Conservation (phyloP, 441 rosid genomes). For the Gossypium trilobum region DNA sequence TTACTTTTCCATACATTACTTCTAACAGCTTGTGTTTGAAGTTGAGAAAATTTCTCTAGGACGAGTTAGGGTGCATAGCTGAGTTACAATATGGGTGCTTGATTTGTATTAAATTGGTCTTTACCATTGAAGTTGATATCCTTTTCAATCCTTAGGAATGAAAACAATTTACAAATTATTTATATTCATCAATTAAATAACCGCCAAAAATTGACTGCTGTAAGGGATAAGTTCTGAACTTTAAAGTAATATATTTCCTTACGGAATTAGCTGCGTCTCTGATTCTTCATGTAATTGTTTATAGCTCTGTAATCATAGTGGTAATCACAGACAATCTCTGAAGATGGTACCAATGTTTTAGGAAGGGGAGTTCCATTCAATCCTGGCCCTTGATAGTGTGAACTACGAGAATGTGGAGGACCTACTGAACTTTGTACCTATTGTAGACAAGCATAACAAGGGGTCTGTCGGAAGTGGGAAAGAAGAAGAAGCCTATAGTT, state of each 20-base stretch:
- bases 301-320: slow-evolving; percentile 6
- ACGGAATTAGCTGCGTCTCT: background rate
- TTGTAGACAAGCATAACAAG: slow-evolving; percentile 23
- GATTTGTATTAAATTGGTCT: background rate
- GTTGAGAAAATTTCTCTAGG: slow-evolving; percentile 4
- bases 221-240: background rate
- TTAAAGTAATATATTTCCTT: background rate
- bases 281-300: slow-evolving; percentile 1
- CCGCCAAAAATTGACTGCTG: background rate
- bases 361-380: slow-evolving; percentile 32
- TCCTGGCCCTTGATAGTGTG: slow-evolving; percentile 19
- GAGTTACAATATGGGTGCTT: background rate
- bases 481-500: slow-evolving; percentile 28
- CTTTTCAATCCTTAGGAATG: background rate
- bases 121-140: background rate
- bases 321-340: background rate
- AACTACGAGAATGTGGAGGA: slow-evolving; percentile 32
- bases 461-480: slow-evolving; percentile 32
- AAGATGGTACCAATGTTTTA: slow-evolving; percentile 22
- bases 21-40: background rate
- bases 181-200: background rate
- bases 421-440: slow-evolving; percentile 34
- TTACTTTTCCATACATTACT: background rate
- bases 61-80: background rate
- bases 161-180: background rate